Evolutionary conservation across 2,329 filamentous ascomycete species (phyloP).

Genomic region (Penicillium sp.): DNA sequence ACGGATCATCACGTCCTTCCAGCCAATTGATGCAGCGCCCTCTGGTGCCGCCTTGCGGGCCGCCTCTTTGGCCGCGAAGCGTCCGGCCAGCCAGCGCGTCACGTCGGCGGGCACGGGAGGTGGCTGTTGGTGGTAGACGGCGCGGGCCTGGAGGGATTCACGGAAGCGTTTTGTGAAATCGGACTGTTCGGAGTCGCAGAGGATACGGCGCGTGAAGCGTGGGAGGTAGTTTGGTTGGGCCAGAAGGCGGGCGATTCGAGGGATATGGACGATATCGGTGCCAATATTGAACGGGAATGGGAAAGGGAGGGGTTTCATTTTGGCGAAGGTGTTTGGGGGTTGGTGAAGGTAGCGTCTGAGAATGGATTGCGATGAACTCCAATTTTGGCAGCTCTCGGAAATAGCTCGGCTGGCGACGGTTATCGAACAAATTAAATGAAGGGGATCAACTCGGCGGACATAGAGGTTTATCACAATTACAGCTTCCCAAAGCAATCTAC

Average conservation of each 20-base stretch:
- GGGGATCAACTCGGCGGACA: too few relatives aligned
- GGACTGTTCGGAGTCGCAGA: slow-evolving; percentile 40
- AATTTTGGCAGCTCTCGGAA: too few relatives aligned
- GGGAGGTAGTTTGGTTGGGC: slow-evolving; percentile 41
- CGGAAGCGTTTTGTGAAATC: slow-evolving; percentile 40
- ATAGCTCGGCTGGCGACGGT: too few relatives aligned
- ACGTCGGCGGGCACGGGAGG: slow-evolving; percentile 32
- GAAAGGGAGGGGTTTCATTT: slow-evolving; percentile 51
- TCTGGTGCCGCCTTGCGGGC: slow-evolving; percentile 67
- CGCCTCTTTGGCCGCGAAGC: slow-evolving; percentile 75
- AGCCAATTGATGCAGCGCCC: slow-evolving; percentile 58
- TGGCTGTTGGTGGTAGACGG: neutral
- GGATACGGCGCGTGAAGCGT: slow-evolving; percentile 44
- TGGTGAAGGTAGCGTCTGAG: too few relatives aligned
- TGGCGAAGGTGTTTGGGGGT: neutral
- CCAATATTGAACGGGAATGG: slow-evolving; percentile 70
- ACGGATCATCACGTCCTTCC: slow-evolving; percentile 60
- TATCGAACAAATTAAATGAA: too few relatives aligned
- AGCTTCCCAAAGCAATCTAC: too few relatives aligned
- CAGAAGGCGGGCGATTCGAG: slow-evolving; percentile 65
- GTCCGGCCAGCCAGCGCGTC: slow-evolving; percentile 48
- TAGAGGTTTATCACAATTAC: too few relatives aligned
- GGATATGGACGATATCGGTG: slow-evolving; percentile 74
- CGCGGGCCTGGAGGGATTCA: slow-evolving; percentile 7
- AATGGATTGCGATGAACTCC: too few relatives aligned